Conservation (phyloP, 192 early-diverging fungal genomes). For the Coemansia sp. region DNA sequence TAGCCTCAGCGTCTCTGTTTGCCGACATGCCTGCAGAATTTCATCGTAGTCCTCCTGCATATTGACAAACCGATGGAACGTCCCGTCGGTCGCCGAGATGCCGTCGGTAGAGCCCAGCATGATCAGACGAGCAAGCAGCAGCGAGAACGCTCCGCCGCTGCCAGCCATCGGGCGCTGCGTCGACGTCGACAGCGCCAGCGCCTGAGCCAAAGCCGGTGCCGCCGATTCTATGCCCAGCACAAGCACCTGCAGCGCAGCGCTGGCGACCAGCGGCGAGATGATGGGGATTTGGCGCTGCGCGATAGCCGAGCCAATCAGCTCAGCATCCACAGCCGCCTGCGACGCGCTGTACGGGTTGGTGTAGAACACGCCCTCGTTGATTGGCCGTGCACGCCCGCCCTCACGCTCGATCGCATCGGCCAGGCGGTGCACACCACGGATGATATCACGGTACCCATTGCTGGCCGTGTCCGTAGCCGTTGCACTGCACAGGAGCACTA, state of each 20-base stretch:
- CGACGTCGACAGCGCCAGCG: constrained; percentile 50
- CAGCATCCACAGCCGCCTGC: constrained; percentile 41
- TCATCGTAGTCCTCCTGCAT: constrained; percentile 71
- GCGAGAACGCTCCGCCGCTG: constrained; percentile 57
- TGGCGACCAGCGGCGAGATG: constrained; percentile 55
- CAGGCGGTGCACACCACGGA: constrained; percentile 23
- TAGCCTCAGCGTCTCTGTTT: constrained; percentile 57
- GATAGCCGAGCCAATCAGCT: constrained; percentile 59
- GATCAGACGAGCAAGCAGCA: constrained; percentile 64
- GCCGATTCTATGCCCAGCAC: constrained; percentile 42
- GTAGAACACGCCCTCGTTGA: constrained; percentile 66
- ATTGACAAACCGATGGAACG: constrained; percentile 75
- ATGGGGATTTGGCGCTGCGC: constrained; percentile 65
- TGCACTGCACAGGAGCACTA: constrained; percentile 23
- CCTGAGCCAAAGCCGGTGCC: constrained; percentile 55
- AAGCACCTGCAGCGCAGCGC: constrained; percentile 41
- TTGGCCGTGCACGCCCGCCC: constrained; percentile 66
- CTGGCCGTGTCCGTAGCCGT: not conserved
- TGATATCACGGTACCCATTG: constrained; percentile 18
- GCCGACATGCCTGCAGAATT: constrained; percentile 46
- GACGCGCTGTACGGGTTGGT: constrained; percentile 16
- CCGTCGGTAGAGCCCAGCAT: constrained; percentile 50
- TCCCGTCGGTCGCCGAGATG: constrained; percentile 41
- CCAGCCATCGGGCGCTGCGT: constrained; percentile 54
- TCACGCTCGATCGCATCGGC: constrained; percentile 70